Conservation (phyloP, 106 monocot genomes). For the Dendrobium officinale region DNA sequence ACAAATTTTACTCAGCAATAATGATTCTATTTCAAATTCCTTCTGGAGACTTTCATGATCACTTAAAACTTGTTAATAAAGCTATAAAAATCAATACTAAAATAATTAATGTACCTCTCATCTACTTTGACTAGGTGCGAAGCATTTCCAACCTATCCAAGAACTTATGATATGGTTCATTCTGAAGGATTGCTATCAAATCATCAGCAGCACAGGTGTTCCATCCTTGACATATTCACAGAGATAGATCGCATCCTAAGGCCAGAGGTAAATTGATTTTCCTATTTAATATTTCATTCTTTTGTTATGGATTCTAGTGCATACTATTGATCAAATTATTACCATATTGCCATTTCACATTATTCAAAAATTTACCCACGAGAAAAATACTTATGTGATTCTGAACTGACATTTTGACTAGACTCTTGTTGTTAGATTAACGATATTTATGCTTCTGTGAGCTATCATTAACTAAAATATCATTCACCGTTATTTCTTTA, state of each 20-base stretch:
- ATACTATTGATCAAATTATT: neutral
- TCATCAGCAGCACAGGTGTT: conserved; percentile 47
- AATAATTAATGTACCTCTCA: neutral
- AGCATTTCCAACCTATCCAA: conserved; percentile 95
- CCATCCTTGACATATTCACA: conserved; percentile 66
- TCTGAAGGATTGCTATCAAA: conserved; percentile 67
- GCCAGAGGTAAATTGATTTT: conserved; percentile 56
- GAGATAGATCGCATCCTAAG: conserved; percentile 90
- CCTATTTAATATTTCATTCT: neutral
- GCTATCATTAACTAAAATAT: no score
- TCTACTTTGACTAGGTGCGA: conserved; percentile 62
- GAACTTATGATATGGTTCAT: conserved; percentile 95
- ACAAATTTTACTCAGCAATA: no score
- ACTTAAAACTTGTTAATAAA: neutral
- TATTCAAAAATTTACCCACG: neutral
- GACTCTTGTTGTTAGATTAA: no score
- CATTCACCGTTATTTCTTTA: no score
- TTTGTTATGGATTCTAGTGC: neutral
- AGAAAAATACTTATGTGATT: no score
- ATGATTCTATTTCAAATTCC: no score
- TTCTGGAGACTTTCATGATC: no score
- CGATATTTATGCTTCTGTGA: neutral
- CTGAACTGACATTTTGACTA: no score
- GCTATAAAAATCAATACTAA: neutral
- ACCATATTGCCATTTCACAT: neutral